Evolutionary conservation across 2,329 filamentous ascomycete species (phyloP).

Genomic region (Trichoderma cornu-damae): DNA sequence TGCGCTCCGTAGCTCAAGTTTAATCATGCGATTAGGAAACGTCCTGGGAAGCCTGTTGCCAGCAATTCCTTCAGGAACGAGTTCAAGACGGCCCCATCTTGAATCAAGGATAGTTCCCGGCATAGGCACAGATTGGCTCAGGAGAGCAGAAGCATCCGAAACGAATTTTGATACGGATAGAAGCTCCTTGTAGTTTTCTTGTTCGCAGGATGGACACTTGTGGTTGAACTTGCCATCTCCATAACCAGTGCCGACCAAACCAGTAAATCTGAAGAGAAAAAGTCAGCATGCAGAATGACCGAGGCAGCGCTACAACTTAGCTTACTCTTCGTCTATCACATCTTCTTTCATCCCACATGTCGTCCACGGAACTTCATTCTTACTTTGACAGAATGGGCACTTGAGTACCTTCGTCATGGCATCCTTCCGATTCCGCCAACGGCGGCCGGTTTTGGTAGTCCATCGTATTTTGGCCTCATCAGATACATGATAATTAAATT

Average conservation of each 20-base stretch:
- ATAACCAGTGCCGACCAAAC: slow-evolving; percentile 48
- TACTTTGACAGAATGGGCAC: slow-evolving; percentile 50
- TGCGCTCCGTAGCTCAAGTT: slow-evolving; percentile 38
- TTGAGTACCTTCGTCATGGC: slow-evolving; percentile 41
- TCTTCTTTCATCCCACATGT: slow-evolving; percentile 38
- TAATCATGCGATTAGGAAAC: slow-evolving; percentile 57
- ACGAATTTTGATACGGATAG: slow-evolving; percentile 59
- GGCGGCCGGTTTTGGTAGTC: slow-evolving; percentile 40
- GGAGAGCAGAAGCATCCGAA: slow-evolving; percentile 26
- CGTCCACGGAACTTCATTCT: slow-evolving; percentile 55
- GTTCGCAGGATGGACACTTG: slow-evolving; percentile 47
- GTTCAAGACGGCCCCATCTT: slow-evolving; percentile 45
- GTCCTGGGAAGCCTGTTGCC: slow-evolving; percentile 32
- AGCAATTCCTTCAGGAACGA: slow-evolving; percentile 23
- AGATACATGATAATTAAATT: slow-evolving; percentile 52
- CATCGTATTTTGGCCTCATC: slow-evolving; percentile 44
- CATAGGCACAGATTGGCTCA: slow-evolving; percentile 43
- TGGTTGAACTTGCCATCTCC: slow-evolving; percentile 51
- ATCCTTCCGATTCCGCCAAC: slow-evolving; percentile 58
- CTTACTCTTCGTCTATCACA: background rate
- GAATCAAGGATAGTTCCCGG: slow-evolving; percentile 61
- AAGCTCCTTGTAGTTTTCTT: slow-evolving; percentile 49
- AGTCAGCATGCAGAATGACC: background rate
- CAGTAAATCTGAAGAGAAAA: background rate
- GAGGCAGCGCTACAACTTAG: background rate